These are phyloP conservation scores for Candida odintsovae DNA, from an alignment of 805 yeast species.

Conservation along the genomic window DNA sequence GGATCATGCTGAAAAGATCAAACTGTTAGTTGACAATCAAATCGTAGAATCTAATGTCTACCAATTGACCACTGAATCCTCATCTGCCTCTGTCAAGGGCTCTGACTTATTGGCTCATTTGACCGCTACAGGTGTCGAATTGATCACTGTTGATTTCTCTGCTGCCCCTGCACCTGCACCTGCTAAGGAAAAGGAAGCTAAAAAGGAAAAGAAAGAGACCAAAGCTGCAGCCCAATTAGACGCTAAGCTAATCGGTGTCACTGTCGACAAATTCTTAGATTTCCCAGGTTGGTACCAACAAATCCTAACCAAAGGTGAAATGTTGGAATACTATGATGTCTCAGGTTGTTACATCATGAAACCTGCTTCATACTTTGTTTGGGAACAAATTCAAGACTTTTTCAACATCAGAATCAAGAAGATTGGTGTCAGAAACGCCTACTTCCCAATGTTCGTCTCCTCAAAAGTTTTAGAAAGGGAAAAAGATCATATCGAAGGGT, in stretches of 20 bases:
- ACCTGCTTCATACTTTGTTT: constrained; percentile 88
- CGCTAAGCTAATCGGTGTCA: constrained; percentile 91
- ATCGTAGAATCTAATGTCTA: constrained; percentile 32
- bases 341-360: constrained; percentile 98
- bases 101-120: constrained; percentile 41
- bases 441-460: constrained; percentile 98
- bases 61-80: constrained; percentile 44
- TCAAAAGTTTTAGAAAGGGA: constrained; percentile 90
- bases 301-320: constrained; percentile 92
- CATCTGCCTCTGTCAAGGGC: constrained; percentile 47
- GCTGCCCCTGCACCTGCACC: constrained; percentile 31
- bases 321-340: constrained; percentile 97
- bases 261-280: constrained; percentile 86
- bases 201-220: constrained; percentile 26
- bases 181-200: constrained; percentile 11
- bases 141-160: constrained; percentile 48
- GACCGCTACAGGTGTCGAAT: constrained; percentile 44
- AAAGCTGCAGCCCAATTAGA: constrained; percentile 51
- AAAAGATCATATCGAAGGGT: constrained; percentile 98
- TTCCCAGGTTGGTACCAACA: constrained; percentile 98
- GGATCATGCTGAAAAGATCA: constrained; percentile 51
- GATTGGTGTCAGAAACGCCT: constrained; percentile 89
- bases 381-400: constrained; percentile 92
- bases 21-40: constrained; percentile 51
- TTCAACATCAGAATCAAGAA: constrained; percentile 77